Base-by-base conservation (phyloP, 352 stramenopile genomes). In the Pythium diclinum region DNA sequence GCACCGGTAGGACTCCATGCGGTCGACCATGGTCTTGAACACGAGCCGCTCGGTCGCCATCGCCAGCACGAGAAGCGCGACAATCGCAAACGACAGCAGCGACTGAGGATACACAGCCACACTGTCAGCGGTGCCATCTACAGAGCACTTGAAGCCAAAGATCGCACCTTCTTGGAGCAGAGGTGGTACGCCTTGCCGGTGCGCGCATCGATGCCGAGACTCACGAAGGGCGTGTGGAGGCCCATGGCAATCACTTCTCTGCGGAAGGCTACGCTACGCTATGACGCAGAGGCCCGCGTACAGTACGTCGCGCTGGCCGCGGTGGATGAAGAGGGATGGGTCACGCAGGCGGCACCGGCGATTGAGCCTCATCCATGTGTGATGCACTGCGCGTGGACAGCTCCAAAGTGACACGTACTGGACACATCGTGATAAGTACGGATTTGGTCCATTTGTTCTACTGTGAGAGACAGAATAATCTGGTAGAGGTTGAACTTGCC, bases 1-100 rank as follows among this genome's bases (percentile, higher is more conserved):
- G 16, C 54, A 94, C 84, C 85, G 83, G 70, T 96, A 96, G 56
- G 85, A 94, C 63, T 92, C 81, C 87, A 96, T 96, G 49, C 85
- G 85, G 53, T 96, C 87, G 44, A 96, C 75, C 84, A 96, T 89
- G 53, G 91, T 68, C 65, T 96, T 96, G 64, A 96, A 96, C 58
- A 92, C 77, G 63, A 96, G 87, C 25, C 87, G 74, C 77, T 96
- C 87, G 8, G 83, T 85, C 28, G 81, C 79, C 83, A 94, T 94
- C 46, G 79, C 71, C 42, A 92, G 65, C n/a, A 93, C 65, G 25
- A 96, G 68, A 59, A 88, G 40, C n/a, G 87, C 52, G 28, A 96
- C 85, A 25, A 85, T 81, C 23, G 74, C 74, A 16, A 94, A 87
- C 7, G 82, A 90, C 46, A 94, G 57, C 49, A 96, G 52, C 42